Evolutionary conservation across 257 asterid species (phyloP).

Genomic region (Nicotiana paniculata): DNA sequence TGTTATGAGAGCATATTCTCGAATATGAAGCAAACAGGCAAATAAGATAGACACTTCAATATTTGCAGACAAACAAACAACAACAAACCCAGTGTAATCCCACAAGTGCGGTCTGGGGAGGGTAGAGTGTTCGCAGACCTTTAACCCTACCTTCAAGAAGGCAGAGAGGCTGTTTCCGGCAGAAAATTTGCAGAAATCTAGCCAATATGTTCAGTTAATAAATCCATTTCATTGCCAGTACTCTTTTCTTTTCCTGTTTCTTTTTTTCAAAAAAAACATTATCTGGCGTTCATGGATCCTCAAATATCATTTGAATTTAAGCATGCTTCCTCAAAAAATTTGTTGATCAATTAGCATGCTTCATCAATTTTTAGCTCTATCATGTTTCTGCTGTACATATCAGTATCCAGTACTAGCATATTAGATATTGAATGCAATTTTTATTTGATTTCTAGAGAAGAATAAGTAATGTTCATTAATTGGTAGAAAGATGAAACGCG

Average conservation of each 20-base stretch:
- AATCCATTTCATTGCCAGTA: neutral
- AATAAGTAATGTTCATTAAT: neutral
- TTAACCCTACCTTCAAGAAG: too few species aligned
- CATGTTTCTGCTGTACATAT: neutral
- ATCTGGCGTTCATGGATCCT: neutral
- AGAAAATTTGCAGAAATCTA: too few species aligned
- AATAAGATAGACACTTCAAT: neutral
- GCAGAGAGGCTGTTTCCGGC: too few species aligned
- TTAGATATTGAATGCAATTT: neutral
- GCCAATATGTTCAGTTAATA: too few species aligned
- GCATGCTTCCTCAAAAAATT: neutral
- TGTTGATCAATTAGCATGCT: neutral
- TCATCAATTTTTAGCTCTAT: neutral
- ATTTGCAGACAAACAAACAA: too few species aligned
- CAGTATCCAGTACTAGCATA: neutral
- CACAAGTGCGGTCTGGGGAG: too few species aligned
- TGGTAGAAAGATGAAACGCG: neutral
- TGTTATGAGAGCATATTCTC: neutral
- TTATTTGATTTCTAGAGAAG: neutral
- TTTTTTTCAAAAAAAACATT: neutral
- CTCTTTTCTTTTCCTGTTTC: neutral
- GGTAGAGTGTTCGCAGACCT: too few species aligned
- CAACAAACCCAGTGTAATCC: too few species aligned
- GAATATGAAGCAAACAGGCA: neutral
- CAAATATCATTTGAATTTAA: neutral